phyloP scores from a whole-genome alignment of 805 yeast species.

The Barnettozyma pratensis region DNA sequence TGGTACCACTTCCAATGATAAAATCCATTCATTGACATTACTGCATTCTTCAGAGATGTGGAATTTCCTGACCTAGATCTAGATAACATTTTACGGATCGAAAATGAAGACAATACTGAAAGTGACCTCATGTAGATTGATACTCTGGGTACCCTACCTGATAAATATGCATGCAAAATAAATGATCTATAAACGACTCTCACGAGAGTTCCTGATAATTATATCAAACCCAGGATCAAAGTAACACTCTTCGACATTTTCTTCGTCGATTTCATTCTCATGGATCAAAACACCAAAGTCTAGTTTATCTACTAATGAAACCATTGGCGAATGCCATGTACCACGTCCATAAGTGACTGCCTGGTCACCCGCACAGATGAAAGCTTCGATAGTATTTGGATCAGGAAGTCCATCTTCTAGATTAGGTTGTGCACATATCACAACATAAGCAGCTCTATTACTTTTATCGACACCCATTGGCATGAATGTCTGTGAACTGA shows the following conservation, averaged over 20 bases:
- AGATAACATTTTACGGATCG: too few species aligned
- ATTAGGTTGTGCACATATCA: conserved; percentile 65
- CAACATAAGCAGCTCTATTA: conserved; percentile 54
- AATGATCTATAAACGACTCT: background rate
- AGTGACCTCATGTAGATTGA: too few species aligned
- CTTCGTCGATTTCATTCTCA: conserved; percentile 74
- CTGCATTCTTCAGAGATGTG: background rate
- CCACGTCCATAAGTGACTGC: conserved; percentile 81
- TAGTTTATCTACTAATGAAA: conserved; percentile 59
- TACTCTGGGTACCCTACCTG: too few species aligned
- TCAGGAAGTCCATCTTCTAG: conserved; percentile 52
- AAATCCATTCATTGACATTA: background rate
- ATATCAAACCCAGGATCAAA: conserved; percentile 54
- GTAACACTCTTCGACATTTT: conserved; percentile 78
- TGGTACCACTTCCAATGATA: too few species aligned
- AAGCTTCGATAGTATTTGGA: conserved; percentile 55
- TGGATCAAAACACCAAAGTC: conserved; percentile 89
- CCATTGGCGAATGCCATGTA: conserved; percentile 97
- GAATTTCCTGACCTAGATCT: background rate
- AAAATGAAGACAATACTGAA: too few species aligned
- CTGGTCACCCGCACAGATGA: conserved; percentile 74
- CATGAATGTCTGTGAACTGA: conserved; percentile 80
- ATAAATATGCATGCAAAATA: background rate
- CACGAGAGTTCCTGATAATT: conserved; percentile 8
- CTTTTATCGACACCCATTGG: conserved; percentile 72